Conservation (phyloP, 140 eudicot genomes). For the Erigeron philadelphicus region DNA sequence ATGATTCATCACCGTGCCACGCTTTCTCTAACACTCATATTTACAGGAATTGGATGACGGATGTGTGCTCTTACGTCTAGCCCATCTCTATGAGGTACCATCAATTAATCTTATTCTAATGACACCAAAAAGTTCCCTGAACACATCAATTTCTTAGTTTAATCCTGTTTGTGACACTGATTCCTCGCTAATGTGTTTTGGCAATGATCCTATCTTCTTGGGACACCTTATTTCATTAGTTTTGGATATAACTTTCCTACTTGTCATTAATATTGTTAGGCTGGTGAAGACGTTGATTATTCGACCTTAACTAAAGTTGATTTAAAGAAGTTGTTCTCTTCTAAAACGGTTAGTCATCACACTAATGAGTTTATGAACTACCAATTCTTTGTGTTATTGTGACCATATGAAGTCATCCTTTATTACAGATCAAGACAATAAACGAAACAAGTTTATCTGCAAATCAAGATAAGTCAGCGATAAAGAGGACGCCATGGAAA, state of each 20-base stretch:
- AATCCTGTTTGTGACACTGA: not conserved
- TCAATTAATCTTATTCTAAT: not conserved
- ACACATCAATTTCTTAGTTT: not conserved
- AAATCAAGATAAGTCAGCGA: conserved; percentile 63
- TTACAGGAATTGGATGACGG: conserved; percentile 71
- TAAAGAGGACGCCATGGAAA: conserved; percentile 60
- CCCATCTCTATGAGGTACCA: conserved; percentile 84
- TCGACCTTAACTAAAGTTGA: conserved; percentile 69
- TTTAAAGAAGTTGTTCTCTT: conserved; percentile 59
- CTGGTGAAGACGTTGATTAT: conserved; percentile 63
- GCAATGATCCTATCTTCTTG: not conserved
- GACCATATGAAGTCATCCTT: not conserved
- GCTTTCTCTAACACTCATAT: conserved; percentile 22
- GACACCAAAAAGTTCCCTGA: not conserved
- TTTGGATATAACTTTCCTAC: conserved; percentile 10
- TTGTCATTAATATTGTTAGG: conserved; percentile 43
- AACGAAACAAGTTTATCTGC: conserved; percentile 85
- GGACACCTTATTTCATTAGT: not conserved
- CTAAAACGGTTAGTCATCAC: conserved; percentile 43
- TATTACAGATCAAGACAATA: conserved; percentile 50
- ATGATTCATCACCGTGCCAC: not conserved
- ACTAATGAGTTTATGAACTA: not conserved
- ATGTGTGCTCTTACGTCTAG: conserved; percentile 76
- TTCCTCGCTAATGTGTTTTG: not conserved
- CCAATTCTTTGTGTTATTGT: not conserved